Evolutionary conservation across 1,284 basidiomycete species (phyloP).

Genomic region (Tilletia horrida): DNA sequence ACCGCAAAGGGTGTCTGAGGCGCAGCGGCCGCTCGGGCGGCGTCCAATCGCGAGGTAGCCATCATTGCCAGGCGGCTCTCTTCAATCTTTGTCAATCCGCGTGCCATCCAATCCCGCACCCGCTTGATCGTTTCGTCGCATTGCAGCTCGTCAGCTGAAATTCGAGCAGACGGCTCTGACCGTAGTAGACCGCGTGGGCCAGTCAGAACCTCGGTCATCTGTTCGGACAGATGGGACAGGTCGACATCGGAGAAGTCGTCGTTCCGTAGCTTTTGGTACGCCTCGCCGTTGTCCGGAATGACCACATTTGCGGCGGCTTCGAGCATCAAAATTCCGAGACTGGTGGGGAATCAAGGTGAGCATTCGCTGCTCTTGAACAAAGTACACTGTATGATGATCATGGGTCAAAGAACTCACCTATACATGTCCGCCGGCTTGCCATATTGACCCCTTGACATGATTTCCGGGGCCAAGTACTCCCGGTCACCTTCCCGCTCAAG

Average conservation of each 20-base stretch:
- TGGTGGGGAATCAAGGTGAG: slow-evolving; percentile 51
- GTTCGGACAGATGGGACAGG: slow-evolving; percentile 60
- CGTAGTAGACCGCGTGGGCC: slow-evolving; percentile 17
- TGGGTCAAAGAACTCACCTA: too few species aligned
- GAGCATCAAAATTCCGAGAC: slow-evolving; percentile 89
- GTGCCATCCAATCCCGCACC: slow-evolving; percentile 29
- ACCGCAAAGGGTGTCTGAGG: too few species aligned
- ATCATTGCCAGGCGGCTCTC: slow-evolving; percentile 12
- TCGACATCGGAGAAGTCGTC: slow-evolving; percentile 91
- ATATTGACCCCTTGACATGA: slow-evolving; percentile 77
- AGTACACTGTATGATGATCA: too few species aligned
- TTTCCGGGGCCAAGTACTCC: slow-evolving; percentile 96
- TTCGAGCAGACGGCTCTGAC: slow-evolving; percentile 19
- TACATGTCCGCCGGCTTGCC: slow-evolving; percentile 94
- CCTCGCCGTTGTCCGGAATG: slow-evolving; percentile 90
- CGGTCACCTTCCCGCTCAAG: slow-evolving; percentile 87
- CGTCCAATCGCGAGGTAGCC: slow-evolving; percentile 26
- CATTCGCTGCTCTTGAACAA: too few species aligned
- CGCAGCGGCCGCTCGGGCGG: too few species aligned
- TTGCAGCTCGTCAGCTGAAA: slow-evolving; percentile 27
- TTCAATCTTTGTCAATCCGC: slow-evolving; percentile 11
- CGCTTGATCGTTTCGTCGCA: slow-evolving; percentile 29
- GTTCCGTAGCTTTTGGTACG: slow-evolving; percentile 87
- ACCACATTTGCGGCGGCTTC: slow-evolving; percentile 94
- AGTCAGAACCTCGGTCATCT: slow-evolving; percentile 44